Base-by-base conservation (phyloP, 768 basidiomycete species). In the Clavaria fumosa region DNA sequence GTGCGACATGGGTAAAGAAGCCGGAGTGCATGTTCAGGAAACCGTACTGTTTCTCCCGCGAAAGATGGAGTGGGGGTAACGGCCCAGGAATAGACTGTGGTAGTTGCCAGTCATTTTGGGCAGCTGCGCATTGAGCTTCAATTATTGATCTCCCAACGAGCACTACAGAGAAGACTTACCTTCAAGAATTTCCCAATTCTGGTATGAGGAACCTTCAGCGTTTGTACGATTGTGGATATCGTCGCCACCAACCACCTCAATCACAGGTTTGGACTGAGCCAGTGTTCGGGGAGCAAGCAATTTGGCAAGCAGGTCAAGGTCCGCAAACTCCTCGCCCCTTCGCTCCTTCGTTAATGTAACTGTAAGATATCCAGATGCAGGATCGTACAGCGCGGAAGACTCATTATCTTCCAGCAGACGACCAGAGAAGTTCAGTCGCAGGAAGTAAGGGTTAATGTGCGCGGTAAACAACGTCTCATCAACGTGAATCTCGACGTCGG, bases 371-470 rank as follows among this genome's bases (percentile, higher is more conserved):
- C 83, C 85, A n/a, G 75, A 66, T 24, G 68, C 63, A 20, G 83
- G 72, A 53, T 90, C 78, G 49, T 88, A 90, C 46, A 61, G 51
- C 2, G 83, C 85, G 19, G 70, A 69, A 12, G 81, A 76, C 18
- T 57, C 54, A 40, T 86, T 82, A 46, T 82, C 79, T 39, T 81
- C 70, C 27, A 78, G 45, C 18, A 79, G 52, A 0, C 69, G 53
- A 46, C 79, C 68, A 20, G 78, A 63, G 53, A 90, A 85, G 48
- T 75, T 73, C 43, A 90, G 64, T 1, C 83, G 76, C 37, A 89
- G 64, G 48, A 80, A 89, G 51, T 88, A 90, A 2, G 85, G 85
- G 41, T 80, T 82, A 52, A 86, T 69, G 48, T 88, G 75, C 27
- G 85, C 58, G 14, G 72, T 75, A 52, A 88, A 64, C 34, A 78